phyloP scores from a whole-genome alignment of 2,329 filamentous ascomycete genomes.

The Phialocephala sp. region DNA sequence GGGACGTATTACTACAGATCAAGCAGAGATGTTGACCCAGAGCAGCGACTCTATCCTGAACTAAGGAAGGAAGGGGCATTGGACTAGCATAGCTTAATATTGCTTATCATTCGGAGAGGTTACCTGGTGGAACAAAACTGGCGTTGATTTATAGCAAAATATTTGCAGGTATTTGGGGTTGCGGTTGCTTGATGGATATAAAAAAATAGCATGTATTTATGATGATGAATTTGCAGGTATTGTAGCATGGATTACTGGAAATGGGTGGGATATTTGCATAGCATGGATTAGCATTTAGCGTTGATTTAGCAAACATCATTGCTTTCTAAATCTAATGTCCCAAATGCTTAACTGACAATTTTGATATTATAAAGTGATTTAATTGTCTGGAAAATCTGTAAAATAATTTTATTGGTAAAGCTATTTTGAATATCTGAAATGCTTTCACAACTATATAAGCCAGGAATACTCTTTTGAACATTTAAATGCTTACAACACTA shows the following conservation, averaged over 20 bases:
- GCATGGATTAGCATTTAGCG: conserved; percentile 1
- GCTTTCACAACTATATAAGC: too few relatives aligned
- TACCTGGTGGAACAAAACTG: background rate
- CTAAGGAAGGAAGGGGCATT: background rate
- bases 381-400: too few relatives aligned
- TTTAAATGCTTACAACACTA: too few relatives aligned
- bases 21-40: background rate
- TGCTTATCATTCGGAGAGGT: background rate
- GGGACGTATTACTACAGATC: background rate
- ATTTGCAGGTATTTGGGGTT: background rate
- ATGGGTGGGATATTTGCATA: background rate
- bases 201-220: too few relatives aligned
- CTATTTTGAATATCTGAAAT: too few relatives aligned
- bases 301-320: background rate
- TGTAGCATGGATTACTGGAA: background rate
- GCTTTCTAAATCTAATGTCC: background rate
- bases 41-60: too few relatives aligned
- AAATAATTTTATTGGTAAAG: too few relatives aligned
- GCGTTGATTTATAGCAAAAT: background rate
- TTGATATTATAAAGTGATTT: too few relatives aligned
- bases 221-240: background rate
- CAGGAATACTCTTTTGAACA: too few relatives aligned
- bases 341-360: too few relatives aligned
- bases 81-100: background rate
- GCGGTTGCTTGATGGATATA: background rate